Evolutionary conservation across 768 basidiomycete species (phyloP), one percentile per base, ranked within the genome.

Genomic region (Lepiota brunneoincarnata): DNA sequence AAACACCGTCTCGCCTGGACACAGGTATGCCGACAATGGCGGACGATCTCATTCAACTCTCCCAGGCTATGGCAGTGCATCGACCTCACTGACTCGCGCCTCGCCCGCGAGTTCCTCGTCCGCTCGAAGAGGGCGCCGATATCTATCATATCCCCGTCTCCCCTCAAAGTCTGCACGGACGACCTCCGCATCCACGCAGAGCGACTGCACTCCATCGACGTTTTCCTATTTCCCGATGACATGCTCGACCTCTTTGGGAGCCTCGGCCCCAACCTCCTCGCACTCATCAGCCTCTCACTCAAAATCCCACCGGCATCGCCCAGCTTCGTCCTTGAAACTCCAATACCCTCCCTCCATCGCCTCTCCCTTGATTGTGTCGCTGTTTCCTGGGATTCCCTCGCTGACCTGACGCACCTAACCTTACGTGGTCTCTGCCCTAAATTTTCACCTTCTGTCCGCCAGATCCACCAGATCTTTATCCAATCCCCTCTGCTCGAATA

Each of bases 1-100:
- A 59, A 59, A 37, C 62, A 70, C 40, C 66, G 61, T 17, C 65
- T 77, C 3, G 69, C 73, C 2, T 76, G 72, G 72, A 71, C 72
- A 3, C 72, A 76, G 51, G 75, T 75, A 28, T 76, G 73, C 59
- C 63, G 66, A 6, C 57, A 50, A 18, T 77, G 76, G 76, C 69
- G 71, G 5, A 48, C 43, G 47, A 60, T 72, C 31, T 66, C 74
- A 3, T 55, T 74, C 26, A 61, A 62, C 40, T 72, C 72, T 6
- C 59, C 70, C 12, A 61, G 71, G 10, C 69, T 77, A 24, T 77
- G 76, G 76, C 64, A 63, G 12, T 61, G 52, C 48, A 73, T 77
- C 46, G 74, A 75, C 58, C 63, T 77, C 28, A 62, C 65, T 51
- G 63, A 74, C 47, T 24, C 65, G 9, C 61, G 61, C 26, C 66